phyloP scores from a whole-genome alignment of 164 flowering plant species.

The Nymphaea thermarum region DNA sequence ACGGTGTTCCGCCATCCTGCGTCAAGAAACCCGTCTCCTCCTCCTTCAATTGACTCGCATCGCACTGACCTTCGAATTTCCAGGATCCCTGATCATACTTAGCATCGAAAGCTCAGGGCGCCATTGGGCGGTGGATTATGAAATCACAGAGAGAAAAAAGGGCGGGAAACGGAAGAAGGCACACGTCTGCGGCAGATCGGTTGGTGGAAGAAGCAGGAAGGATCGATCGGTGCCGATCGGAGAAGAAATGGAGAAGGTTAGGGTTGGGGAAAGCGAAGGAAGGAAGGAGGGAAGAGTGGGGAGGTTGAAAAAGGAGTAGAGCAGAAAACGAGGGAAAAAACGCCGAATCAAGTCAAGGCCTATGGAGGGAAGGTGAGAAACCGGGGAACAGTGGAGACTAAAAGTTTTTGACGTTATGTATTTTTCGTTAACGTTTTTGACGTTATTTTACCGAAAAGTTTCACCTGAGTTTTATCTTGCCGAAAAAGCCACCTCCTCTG shows the following conservation, averaged over 20 bases:
- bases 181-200: not conserved
- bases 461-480: too few relatives aligned
- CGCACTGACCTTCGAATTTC: too few relatives aligned
- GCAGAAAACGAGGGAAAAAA: constrained; percentile 59
- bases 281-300: constrained; percentile 11
- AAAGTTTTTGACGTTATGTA: too few relatives aligned
- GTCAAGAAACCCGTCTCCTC: not conserved
- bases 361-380: constrained; percentile 79
- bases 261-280: constrained; percentile 11
- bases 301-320: constrained; percentile 15
- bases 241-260: constrained; percentile 5
- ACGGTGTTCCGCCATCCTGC: not conserved
- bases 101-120: constrained; percentile 3
- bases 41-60: not conserved
- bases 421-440: too few relatives aligned
- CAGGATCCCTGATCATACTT: not conserved
- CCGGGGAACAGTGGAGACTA: too few relatives aligned
- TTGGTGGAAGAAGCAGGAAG: constrained; percentile 3
- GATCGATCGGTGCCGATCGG: not conserved
- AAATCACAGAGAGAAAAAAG: too few relatives aligned
- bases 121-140: not conserved
- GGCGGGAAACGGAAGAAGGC: not conserved
- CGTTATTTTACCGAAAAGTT: too few relatives aligned
- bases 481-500: too few relatives aligned
- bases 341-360: constrained; percentile 72